A percentile compares a stretch with the other conserved stretches of the same genome.
phyloP scores from a whole-genome alignment of 1,284 basidiomycete species.

The Trichosporon coremiiforme region DNA sequence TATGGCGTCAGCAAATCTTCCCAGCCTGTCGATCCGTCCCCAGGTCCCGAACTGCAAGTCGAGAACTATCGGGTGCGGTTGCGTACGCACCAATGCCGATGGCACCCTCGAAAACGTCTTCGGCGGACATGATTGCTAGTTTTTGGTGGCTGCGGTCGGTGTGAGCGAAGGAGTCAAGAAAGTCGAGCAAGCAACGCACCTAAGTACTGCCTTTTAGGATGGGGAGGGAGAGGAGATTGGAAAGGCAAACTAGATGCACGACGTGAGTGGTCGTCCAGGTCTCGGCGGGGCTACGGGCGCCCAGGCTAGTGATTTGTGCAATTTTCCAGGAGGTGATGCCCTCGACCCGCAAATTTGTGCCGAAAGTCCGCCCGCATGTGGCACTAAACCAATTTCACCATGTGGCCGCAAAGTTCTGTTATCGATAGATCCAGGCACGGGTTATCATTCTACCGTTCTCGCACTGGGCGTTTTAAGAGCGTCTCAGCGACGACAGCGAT shows the following conservation, averaged over 20 bases:
- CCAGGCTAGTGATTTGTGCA: neutral
- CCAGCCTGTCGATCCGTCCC: neutral
- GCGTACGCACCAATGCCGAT: constrained; percentile 74
- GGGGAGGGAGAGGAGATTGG: constrained; percentile 27
- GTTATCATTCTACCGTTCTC: neutral
- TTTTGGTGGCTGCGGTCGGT: constrained; percentile 28
- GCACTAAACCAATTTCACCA: constrained; percentile 1
- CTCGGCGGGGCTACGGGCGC: constrained; percentile 5
- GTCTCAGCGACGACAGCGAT: neutral
- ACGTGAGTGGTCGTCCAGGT: constrained; percentile 18
- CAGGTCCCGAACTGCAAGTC: neutral
- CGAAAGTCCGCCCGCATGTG: constrained; percentile 11
- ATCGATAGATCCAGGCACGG: constrained; percentile 18
- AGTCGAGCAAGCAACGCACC: constrained; percentile 23
- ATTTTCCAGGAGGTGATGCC: neutral
- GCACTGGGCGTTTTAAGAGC: constrained; percentile 3
- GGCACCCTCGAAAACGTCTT: constrained; percentile 93
- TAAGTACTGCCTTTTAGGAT: constrained; percentile 35
- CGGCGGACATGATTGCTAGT: constrained; percentile 69
- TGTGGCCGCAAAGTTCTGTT: neutral
- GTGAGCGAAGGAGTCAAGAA: constrained; percentile 1
- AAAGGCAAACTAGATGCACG: constrained; percentile 22
- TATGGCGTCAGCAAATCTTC: constrained; percentile 32
- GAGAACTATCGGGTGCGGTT: neutral
- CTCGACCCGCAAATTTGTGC: constrained; percentile 2